These are phyloP conservation scores for Paraurostyla sp. DNA, from an alignment of 73 alveolate genomes.

Conservation along the genomic window DNA sequence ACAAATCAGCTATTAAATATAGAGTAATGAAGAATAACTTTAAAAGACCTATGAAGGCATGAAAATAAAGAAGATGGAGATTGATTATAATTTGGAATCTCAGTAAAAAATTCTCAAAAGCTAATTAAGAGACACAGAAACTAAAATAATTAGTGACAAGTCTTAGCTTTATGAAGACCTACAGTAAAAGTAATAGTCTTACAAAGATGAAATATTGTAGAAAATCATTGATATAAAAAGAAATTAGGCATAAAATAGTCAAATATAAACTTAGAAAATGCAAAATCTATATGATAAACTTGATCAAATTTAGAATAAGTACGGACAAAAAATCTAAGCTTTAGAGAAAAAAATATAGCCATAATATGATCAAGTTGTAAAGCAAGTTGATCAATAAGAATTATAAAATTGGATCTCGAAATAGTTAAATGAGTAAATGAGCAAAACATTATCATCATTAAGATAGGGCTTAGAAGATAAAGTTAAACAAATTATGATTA, in stretches of 20 bases:
- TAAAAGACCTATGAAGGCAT: neutral
- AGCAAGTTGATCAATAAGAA: neutral
- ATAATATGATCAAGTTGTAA: neutral
- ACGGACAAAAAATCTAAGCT: neutral
- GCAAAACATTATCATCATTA: neutral
- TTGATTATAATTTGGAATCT: constrained; percentile 10
- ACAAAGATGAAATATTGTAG: neutral
- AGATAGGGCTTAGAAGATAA: neutral
- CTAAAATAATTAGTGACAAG: neutral
- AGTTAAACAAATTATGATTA: neutral
- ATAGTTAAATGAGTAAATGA: neutral
- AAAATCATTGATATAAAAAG: neutral
- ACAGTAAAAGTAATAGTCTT: neutral
- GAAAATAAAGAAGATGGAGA: constrained; percentile 34
- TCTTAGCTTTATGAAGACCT: neutral
- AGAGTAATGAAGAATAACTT: neutral
- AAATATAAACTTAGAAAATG: neutral
- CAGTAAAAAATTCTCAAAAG: neutral
- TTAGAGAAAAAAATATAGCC: neutral
- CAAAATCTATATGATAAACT: neutral
- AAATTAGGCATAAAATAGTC: neutral
- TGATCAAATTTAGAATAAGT: neutral
- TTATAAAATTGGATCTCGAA: neutral
- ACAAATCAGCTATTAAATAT: neutral
- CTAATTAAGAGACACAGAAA: neutral